phyloP scores from a whole-genome alignment of 176 grass and related monocot species.

The Tuctoria greenei region DNA sequence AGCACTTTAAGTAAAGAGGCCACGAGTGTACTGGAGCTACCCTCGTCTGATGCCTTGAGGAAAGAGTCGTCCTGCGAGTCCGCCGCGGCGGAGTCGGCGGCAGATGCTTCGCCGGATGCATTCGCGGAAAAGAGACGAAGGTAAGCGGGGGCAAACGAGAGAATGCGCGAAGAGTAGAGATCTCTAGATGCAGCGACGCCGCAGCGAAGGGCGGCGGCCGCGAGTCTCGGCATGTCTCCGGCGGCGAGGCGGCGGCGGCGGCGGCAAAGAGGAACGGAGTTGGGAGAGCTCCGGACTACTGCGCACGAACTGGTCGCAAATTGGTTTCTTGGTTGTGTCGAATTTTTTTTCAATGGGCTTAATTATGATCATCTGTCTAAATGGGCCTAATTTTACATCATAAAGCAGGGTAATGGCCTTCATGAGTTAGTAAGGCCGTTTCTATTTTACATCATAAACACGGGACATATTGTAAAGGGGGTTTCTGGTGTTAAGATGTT shows the following conservation, averaged over 20 bases:
- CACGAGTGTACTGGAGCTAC: conserved; percentile 17
- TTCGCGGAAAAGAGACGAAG: conserved; percentile 39
- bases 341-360: background rate
- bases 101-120: conserved; percentile 23
- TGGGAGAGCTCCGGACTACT: background rate
- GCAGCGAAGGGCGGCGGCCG: conserved; percentile 32
- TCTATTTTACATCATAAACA: too few relatives aligned
- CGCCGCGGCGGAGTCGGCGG: conserved; percentile 23
- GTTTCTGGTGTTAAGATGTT: too few relatives aligned
- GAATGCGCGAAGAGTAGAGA: background rate
- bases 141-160: background rate
- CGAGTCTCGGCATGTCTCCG: conserved; percentile 48
- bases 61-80: conserved; percentile 42
- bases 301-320: background rate
- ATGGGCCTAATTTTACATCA: background rate
- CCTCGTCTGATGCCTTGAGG: conserved; percentile 36
- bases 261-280: conserved; percentile 6
- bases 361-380: background rate
- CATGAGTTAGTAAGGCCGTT: background rate
- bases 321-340: background rate
- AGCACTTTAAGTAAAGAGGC: background rate
- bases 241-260: conserved; percentile 26
- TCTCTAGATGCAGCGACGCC: conserved; percentile 1
- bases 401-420: background rate
- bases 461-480: too few relatives aligned